Conservation (phyloP, 2,329 filamentous ascomycete genomes). For the Aspergillus sojae region DNA sequence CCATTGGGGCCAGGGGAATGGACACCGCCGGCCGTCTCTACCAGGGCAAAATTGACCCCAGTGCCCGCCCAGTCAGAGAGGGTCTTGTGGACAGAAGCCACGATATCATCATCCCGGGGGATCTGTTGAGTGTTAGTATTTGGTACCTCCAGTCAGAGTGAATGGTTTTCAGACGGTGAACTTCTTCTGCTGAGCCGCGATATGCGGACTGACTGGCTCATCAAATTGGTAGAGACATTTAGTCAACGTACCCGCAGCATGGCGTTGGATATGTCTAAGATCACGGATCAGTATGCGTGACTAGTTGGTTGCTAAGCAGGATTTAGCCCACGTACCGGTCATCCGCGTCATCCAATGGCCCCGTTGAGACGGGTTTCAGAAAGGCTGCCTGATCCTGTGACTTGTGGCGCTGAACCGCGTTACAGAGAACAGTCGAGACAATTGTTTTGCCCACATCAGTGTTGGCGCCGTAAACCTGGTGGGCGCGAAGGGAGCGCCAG, state of each 20-base stretch:
- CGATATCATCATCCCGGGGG: conserved; percentile 53
- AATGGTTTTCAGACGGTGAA: conserved; percentile 31
- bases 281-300: not conserved
- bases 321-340: conserved; percentile 55
- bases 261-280: conserved; percentile 61
- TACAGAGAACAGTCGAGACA: conserved; percentile 72
- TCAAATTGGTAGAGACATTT: conserved; percentile 71
- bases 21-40: conserved; percentile 82
- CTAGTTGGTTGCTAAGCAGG: not conserved
- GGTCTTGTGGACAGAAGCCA: conserved; percentile 52
- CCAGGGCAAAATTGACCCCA: conserved; percentile 62
- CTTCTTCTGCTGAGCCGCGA: conserved; percentile 62
- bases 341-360: conserved; percentile 69
- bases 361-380: conserved; percentile 82
- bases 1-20: conserved; percentile 78
- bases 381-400: conserved; percentile 59
- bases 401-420: conserved; percentile 54
- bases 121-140: conserved; percentile 39
- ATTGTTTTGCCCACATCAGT: conserved; percentile 86
- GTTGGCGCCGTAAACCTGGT: conserved; percentile 82
- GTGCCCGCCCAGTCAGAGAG: conserved; percentile 40
- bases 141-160: not conserved
- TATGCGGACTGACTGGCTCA: conserved; percentile 75
- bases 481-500: conserved; percentile 68
- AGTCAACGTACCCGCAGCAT: conserved; percentile 59